phyloP scores from a whole-genome alignment of 2,329 filamentous ascomycete species.

The Bipolaris gigantea region DNA sequence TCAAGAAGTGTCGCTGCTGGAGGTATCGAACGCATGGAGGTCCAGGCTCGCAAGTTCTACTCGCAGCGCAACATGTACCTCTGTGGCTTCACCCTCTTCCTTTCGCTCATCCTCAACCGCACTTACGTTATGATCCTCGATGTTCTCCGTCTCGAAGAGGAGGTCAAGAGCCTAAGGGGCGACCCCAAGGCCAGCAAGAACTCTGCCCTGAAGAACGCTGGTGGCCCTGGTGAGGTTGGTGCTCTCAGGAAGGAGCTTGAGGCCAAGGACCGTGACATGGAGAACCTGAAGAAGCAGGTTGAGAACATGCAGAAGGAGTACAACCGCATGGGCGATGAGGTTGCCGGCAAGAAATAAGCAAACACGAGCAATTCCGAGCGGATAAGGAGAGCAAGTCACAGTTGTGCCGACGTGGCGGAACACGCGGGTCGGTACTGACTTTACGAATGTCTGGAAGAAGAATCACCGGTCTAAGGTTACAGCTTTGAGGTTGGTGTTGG shows the following conservation, averaged over 20 bases:
- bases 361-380: constrained; percentile 9
- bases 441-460: constrained; percentile 12
- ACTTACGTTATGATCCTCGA: constrained; percentile 98
- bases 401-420: constrained; percentile 16
- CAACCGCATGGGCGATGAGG: constrained; percentile 80
- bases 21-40: constrained; percentile 91
- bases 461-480: background rate
- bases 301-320: constrained; percentile 84
- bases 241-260: constrained; percentile 66
- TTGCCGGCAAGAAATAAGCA: constrained; percentile 62
- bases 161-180: constrained; percentile 80
- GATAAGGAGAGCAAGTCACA: constrained; percentile 8
- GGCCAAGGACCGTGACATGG: constrained; percentile 79
- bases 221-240: constrained; percentile 74
- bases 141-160: constrained; percentile 87
- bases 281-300: constrained; percentile 89
- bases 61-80: constrained; percentile 99
- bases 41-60: constrained; percentile 99
- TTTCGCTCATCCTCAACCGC: constrained; percentile 97
- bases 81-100: constrained; percentile 98
- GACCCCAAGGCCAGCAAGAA: constrained; percentile 56
- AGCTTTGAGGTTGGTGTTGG: constrained; percentile 1
- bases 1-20: constrained; percentile 64
- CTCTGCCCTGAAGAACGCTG: constrained; percentile 68
- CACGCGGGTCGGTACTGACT: constrained; percentile 9